These are phyloP conservation scores for Cladosporium sp. DNA, from an alignment of 2,329 filamentous ascomycete genomes.

Conservation along the genomic window DNA sequence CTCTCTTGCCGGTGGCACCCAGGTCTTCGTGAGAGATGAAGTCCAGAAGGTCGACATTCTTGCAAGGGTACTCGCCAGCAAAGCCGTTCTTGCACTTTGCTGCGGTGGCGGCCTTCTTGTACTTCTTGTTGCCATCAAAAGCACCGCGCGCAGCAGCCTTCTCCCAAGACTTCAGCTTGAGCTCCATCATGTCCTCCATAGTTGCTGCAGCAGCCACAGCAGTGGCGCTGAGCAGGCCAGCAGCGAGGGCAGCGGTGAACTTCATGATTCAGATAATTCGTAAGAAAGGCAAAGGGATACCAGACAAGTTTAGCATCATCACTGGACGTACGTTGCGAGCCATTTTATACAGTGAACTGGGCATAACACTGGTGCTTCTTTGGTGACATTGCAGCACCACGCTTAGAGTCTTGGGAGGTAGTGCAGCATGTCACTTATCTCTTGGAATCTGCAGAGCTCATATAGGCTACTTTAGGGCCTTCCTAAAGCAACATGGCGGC, in stretches of 20 bases:
- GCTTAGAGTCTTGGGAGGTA: slow-evolving; percentile 15
- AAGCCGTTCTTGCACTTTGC: slow-evolving; percentile 42
- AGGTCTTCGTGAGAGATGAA: slow-evolving; percentile 45
- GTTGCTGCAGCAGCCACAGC: slow-evolving; percentile 16
- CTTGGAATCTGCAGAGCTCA: slow-evolving; percentile 8
- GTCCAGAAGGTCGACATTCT: slow-evolving; percentile 42
- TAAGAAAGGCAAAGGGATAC: background rate
- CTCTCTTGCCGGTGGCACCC: slow-evolving; percentile 38
- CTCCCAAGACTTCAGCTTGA: slow-evolving; percentile 15
- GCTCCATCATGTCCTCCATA: slow-evolving; percentile 20
- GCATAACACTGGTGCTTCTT: background rate
- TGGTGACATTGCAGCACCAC: background rate
- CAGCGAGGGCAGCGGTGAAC: slow-evolving; percentile 18
- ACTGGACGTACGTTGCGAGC: background rate
- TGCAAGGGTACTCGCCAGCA: slow-evolving; percentile 40
- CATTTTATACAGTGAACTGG: slow-evolving; percentile 4
- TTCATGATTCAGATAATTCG: slow-evolving; percentile 5
- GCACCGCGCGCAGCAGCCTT: slow-evolving; percentile 14
- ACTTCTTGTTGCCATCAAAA: slow-evolving; percentile 22
- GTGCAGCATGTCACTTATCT: slow-evolving; percentile 10
- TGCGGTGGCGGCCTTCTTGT: slow-evolving; percentile 22
- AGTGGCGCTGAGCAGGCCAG: slow-evolving; percentile 18
- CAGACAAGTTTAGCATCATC: background rate
- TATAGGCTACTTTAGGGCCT: slow-evolving; percentile 1
- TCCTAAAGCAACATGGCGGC: slow-evolving; percentile 15